Evolutionary conservation across 305 asterid genomes (phyloP).

Genomic region (Fraxinus ornus): DNA sequence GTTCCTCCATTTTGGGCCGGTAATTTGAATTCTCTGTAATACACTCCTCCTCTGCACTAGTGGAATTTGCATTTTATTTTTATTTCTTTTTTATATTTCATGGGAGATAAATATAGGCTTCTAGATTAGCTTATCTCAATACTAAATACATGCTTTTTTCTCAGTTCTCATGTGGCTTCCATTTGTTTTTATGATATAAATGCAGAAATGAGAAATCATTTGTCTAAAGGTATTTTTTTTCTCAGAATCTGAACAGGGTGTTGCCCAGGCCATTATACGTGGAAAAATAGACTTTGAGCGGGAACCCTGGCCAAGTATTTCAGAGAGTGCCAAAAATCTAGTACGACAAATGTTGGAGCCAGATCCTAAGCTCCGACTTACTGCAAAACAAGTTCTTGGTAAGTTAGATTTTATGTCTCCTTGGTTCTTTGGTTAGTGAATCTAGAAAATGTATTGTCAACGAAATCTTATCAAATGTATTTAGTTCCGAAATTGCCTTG

Average conservation of each 20-base stretch:
- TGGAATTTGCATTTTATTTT: background rate
- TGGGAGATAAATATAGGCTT: background rate
- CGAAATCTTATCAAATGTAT: background rate
- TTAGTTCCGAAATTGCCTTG: background rate
- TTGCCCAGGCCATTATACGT: conserved; percentile 95
- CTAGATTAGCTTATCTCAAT: background rate
- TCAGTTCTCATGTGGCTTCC: background rate
- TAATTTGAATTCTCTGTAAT: conserved; percentile 26
- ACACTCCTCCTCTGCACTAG: background rate
- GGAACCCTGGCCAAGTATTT: conserved; percentile 96
- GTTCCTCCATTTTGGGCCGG: conserved; percentile 99
- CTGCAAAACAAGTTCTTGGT: conserved; percentile 98
- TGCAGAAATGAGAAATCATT: background rate
- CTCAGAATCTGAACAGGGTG: conserved; percentile 57
- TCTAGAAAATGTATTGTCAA: background rate
- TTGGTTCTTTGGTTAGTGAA: background rate
- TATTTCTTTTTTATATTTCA: background rate
- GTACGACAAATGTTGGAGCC: conserved; percentile 94
- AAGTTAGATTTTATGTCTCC: background rate
- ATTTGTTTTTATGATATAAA: background rate
- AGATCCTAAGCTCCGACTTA: conserved; percentile 83
- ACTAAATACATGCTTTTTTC: background rate
- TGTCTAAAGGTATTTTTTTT: background rate
- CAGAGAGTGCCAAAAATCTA: conserved; percentile 84
- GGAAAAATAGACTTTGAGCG: conserved; percentile 93